phyloP scores from a whole-genome alignment of 163 green algal genomes.

The Smithsoniella earleae region DNA sequence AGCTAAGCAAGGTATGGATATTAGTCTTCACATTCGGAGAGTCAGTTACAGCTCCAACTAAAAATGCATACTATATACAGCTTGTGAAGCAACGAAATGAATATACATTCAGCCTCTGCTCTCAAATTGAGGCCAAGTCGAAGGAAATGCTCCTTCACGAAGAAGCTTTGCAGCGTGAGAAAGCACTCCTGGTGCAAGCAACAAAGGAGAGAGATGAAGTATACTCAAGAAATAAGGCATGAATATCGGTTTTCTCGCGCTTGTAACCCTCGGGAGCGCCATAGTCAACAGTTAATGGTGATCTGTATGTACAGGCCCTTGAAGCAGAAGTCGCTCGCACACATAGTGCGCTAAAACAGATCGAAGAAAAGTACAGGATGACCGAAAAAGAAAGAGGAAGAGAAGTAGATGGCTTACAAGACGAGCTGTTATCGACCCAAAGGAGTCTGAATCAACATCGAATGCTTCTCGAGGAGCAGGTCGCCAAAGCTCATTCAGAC shows the following conservation, averaged over 20 bases:
- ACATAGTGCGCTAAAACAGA: neutral
- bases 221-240: neutral
- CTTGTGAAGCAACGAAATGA: constrained; percentile 25
- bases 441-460: neutral
- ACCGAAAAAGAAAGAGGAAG: constrained; percentile 1
- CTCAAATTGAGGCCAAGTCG: constrained; percentile 8
- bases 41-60: too few species aligned
- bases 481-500: neutral
- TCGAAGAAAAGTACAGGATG: neutral
- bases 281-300: neutral
- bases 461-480: neutral
- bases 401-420: neutral
- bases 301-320: neutral
- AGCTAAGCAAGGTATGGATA: constrained; percentile 12
- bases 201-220: constrained; percentile 9
- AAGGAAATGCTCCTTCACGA: constrained; percentile 7
- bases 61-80: constrained; percentile 9
- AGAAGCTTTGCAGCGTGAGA: constrained; percentile 15
- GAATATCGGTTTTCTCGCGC: too few species aligned
- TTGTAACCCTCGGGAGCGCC: too few species aligned
- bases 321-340: neutral
- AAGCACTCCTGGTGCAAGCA: neutral
- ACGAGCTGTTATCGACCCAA: constrained; percentile 16
- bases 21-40: too few species aligned
- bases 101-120: constrained; percentile 23